Evolutionary conservation across 2,329 filamentous ascomycete species (phyloP), one percentile per base, ranked within the genome.

Genomic region (Pseudocercospora ulei): DNA sequence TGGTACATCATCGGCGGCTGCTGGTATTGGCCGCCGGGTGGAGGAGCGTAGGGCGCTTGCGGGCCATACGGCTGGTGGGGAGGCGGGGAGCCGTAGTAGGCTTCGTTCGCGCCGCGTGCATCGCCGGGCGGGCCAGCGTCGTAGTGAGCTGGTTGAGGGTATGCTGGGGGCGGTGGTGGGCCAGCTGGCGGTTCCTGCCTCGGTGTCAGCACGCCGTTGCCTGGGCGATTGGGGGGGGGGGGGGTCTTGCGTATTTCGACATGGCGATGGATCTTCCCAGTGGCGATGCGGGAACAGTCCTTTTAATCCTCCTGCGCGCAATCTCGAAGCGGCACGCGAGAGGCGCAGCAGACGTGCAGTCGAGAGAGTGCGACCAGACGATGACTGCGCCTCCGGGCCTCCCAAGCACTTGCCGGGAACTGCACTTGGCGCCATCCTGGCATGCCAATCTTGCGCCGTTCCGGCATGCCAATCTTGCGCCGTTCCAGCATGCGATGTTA

Each of bases 1-100:
- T 53, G 56, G 29, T 60, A 56, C 14, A 51, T 53, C 35, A 61
- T 61, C 31, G 57, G 61, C 35, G 59, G 60, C 41, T 65, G 65
- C 36, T 61, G 58, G 56, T 62, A 62, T 2, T 41, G 44, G 16
- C 52, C 53, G 31, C 45, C 54, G 34, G 57, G 56, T 7, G 52
- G 59, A 4, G 57, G 56, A 7, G 36, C 40, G 17, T 43, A 46
- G 9, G 41, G 42, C 11, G 36, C 43, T 13, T 44, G 49, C 9
- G 47, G 44, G 16, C 47, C 45, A 17, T 50, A 50, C 38, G 41
- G 30, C 17, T 43, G 40, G 25, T 45, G 45, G 7, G 44, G 50
- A 2, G 46, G 35, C 12, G 46, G 48, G 2, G 43, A 26, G 5
- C 46, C 44, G 16, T 52, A 52, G 48, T 47, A 50, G 22, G 26